These are phyloP conservation scores for Pholiota adiposa DNA, from an alignment of 1,284 basidiomycete genomes.

Conservation along the genomic window DNA sequence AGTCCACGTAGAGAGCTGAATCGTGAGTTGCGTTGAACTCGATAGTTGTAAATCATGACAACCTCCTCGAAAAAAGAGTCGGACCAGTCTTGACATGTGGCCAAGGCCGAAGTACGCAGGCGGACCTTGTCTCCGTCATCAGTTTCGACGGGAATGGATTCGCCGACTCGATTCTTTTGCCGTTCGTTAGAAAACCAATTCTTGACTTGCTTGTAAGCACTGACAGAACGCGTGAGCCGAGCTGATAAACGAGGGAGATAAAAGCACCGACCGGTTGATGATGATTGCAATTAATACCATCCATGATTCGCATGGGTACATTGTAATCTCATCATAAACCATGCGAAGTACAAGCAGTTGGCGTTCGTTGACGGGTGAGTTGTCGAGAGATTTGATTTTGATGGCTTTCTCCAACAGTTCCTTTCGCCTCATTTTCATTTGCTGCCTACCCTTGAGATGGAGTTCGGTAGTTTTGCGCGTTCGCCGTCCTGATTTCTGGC, in stretches of 20 bases:
- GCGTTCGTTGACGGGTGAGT: slow-evolving; percentile 57
- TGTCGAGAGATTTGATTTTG: slow-evolving; percentile 54
- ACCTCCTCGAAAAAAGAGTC: slow-evolving; percentile 61
- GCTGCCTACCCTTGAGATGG: slow-evolving; percentile 30
- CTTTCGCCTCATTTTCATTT: slow-evolving; percentile 36
- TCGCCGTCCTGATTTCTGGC: slow-evolving; percentile 27
- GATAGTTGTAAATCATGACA: slow-evolving; percentile 56
- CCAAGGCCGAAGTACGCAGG: slow-evolving; percentile 47
- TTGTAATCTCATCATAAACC: slow-evolving; percentile 63
- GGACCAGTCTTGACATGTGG: slow-evolving; percentile 53
- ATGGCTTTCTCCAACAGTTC: slow-evolving; percentile 47
- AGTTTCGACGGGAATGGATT: slow-evolving; percentile 38
- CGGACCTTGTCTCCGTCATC: slow-evolving; percentile 51
- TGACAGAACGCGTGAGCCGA: slow-evolving; percentile 24
- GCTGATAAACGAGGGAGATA: not conserved
- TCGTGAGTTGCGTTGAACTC: slow-evolving; percentile 34
- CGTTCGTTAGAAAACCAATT: slow-evolving; percentile 67
- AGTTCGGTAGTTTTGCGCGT: slow-evolving; percentile 26
- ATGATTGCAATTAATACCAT: slow-evolving; percentile 52
- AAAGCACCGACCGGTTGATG: slow-evolving; percentile 46
- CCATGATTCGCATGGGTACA: slow-evolving; percentile 62
- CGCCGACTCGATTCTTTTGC: slow-evolving; percentile 44
- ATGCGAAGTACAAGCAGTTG: slow-evolving; percentile 58
- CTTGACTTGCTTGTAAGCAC: slow-evolving; percentile 59
- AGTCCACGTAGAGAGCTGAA: slow-evolving; percentile 14